Conservation (phyloP, 805 yeast genomes). For the Jamesozyma lodderae region DNA sequence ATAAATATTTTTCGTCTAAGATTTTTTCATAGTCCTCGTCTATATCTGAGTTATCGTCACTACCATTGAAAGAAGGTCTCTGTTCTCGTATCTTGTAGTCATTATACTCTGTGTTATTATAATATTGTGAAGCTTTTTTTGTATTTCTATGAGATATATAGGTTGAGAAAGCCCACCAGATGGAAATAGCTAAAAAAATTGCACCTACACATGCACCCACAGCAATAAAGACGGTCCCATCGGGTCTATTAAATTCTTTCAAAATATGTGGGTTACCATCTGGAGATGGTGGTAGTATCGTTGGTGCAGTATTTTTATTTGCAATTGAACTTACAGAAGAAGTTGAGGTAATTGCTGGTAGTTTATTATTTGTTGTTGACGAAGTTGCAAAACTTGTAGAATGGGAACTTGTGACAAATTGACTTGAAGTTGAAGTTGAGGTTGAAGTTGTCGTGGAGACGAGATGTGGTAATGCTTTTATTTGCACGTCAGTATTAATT, state of each 20-base stretch:
- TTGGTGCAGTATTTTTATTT: slow-evolving; percentile 28
- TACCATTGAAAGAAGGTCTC: not conserved
- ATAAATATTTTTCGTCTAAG: not conserved
- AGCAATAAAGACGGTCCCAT: slow-evolving; percentile 77
- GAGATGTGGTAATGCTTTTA: no score
- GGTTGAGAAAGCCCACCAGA: slow-evolving; percentile 45
- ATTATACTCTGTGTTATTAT: not conserved
- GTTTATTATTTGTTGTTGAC: no score
- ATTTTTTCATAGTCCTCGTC: slow-evolving; percentile 1
- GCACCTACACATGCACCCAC: slow-evolving; percentile 65
- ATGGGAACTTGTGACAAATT: no score
- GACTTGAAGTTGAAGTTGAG: no score
- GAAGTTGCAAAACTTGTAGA: no score
- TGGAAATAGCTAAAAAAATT: slow-evolving; percentile 40
- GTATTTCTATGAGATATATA: slow-evolving; percentile 44
- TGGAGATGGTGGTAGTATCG: slow-evolving; percentile 45
- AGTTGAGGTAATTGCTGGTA: not conserved
- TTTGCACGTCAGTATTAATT: no score
- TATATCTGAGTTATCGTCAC: not conserved
- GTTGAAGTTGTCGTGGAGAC: no score
- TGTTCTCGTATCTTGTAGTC: not conserved
- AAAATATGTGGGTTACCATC: slow-evolving; percentile 56
- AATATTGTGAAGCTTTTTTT: slow-evolving; percentile 23
- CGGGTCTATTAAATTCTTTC: slow-evolving; percentile 39
- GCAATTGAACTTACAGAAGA: slow-evolving; percentile 7